Evolutionary conservation across 1,284 basidiomycete species (phyloP), one percentile per base, ranked within the genome.

Genomic region (Ceratobasidium sp.): DNA sequence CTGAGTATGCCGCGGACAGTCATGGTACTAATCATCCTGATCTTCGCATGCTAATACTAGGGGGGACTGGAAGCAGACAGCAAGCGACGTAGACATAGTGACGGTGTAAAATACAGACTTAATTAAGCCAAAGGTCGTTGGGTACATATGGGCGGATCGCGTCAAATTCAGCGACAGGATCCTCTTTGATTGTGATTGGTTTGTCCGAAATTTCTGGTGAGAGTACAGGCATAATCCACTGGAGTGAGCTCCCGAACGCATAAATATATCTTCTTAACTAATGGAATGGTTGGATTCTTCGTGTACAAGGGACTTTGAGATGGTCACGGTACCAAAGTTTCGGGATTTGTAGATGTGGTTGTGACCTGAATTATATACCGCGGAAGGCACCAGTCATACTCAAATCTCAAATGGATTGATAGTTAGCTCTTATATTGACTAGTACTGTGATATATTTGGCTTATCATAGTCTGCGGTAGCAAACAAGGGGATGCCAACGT

Each of bases 121-220:
- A 66, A 42, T 66, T 66, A 23, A 66, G 64, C 64, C 64, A 66
- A 47, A 66, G 26, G 26, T 66, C 64, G n/a, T 23, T 11, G 8
- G 39, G 64, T 7, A 66, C 45, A 26, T 66, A 23, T 15, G 64
- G 26, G 10, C 45, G 20, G 20, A 49, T n/a, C 2, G 64, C 64
- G 15, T 66, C 45, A 33, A 66, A 66, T 1, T 49, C 42, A 8
- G 7, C 42, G 6, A 49, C n/a, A 13, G 64, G 28, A 5, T 49
- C 64, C 4, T 49, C 64, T 11, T 66, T 66, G n/a, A 51, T 23
- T 13, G 23, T 31, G 23, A 66, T 28, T 49, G 47, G 23, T 26
- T 42, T 66, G 3, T 20, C 64, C n/a, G 49, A 35, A 1, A 26
- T n/a, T 45, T 47, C 8, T 31, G 15, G 42, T 51, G 26, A 66